These are phyloP conservation scores for Oemleria cerasiformis DNA, from an alignment of 306 rosid genomes.

Conservation along the genomic window DNA sequence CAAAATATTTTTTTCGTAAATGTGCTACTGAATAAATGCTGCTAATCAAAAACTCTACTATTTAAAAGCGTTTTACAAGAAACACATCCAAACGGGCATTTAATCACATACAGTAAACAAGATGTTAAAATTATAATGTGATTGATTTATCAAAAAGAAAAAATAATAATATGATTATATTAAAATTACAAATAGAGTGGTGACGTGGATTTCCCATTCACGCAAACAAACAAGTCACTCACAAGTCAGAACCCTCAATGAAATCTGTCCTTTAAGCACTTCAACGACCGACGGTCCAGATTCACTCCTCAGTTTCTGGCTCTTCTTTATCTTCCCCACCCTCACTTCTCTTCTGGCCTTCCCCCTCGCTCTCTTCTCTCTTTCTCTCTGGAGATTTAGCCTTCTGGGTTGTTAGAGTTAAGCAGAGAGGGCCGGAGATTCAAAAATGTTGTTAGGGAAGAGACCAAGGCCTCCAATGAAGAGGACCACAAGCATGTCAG, in stretches of 20 bases:
- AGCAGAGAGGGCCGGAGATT: not conserved
- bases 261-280: not conserved
- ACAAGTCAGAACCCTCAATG: constrained; percentile 4
- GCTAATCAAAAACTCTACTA: no score
- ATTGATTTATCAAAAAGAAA: no score
- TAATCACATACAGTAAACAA: no score
- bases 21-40: no score
- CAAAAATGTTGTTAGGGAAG: constrained; percentile 72
- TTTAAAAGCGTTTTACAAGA: no score
- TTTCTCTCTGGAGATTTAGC: constrained; percentile 10
- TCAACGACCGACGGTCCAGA: constrained; percentile 46
- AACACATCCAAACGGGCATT: no score
- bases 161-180: no score
- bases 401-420: not conserved
- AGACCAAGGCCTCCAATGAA: constrained; percentile 75
- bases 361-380: constrained; percentile 13
- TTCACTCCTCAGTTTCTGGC: constrained; percentile 52
- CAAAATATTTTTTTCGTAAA: no score
- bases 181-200: not conserved
- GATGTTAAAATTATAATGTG: no score
- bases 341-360: constrained; percentile 26
- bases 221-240: constrained; percentile 24
- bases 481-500: constrained; percentile 79
- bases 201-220: constrained; percentile 41
- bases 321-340: constrained; percentile 47